Base-by-base conservation (phyloP, 1,284 basidiomycete species). In the Amylostereum areolatum region DNA sequence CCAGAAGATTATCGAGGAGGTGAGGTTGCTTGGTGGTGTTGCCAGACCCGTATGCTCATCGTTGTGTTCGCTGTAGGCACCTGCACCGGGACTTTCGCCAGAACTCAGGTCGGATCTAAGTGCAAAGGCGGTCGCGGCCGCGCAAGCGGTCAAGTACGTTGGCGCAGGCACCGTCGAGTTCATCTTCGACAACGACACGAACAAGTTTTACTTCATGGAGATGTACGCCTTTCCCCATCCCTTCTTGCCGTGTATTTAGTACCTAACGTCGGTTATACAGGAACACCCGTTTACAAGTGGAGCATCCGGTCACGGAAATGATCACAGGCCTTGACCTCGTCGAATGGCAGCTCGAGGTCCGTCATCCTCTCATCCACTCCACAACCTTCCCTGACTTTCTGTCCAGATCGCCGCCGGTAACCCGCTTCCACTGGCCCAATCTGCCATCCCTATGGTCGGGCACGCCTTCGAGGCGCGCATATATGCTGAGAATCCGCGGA, bases 381-480 rank as follows among this genome's bases (percentile, higher is more conserved):
- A 2, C 24, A 7, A n/a, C 25, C 27, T 24, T n/a, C 39, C 11
- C 42, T 54, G 12, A 55, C 11, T 12, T 11, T 46, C 27, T 39
- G 5, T 11, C 2, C 30, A 89, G 81, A 85, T 95, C 28, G 92
- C 95, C 9, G 85, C 88, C 3, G 93, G 94, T 0, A 96, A 96
- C 64, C 75, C 83, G 0, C 75, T 97, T 24, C 90, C 92, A 5
- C 71, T 94, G 34, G 60, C 67, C 1, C 94, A 97, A 68, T 73
- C 79, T 1, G 72, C 85, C 33, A 85, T 97, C 48, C 88, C 86
- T 18, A 83, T 92, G 49, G 80, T 89, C 3, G 94, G 95, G 2
- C 93, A 97, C 59, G 89, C 94, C 0, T 97, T 97, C 58, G 94
- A 97, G 69, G 93, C 92, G 10, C 83, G 94, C n/a, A 95, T 97